These are phyloP conservation scores for Trichoderma sp. DNA, from an alignment of 2,329 filamentous ascomycete genomes.

Conservation along the genomic window DNA sequence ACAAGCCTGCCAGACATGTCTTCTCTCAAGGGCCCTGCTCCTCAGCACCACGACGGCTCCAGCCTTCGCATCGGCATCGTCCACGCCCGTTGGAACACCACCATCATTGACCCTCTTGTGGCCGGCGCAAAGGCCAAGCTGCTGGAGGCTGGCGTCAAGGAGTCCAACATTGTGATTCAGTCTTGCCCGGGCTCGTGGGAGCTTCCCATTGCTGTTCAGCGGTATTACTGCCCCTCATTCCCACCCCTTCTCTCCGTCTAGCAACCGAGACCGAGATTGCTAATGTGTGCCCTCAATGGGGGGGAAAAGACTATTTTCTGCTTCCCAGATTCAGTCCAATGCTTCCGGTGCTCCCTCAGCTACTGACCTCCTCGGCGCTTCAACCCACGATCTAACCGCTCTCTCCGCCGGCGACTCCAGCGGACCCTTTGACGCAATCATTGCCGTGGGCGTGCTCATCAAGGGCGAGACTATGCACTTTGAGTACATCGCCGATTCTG, in stretches of 20 bases:
- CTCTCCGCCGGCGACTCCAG: slow-evolving; percentile 41
- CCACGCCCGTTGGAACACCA: slow-evolving; percentile 91
- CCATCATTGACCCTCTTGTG: slow-evolving; percentile 82
- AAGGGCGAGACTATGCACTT: slow-evolving; percentile 99
- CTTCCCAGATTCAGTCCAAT: slow-evolving; percentile 79
- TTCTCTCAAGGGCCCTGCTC: slow-evolving; percentile 55
- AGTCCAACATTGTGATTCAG: slow-evolving; percentile 84
- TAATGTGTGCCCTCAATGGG: neutral
- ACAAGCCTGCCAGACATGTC: slow-evolving; percentile 5
- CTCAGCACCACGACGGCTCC: slow-evolving; percentile 62
- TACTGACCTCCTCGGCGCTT: slow-evolving; percentile 70
- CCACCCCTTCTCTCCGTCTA: neutral
- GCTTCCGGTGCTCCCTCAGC: slow-evolving; percentile 61
- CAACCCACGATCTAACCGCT: slow-evolving; percentile 63
- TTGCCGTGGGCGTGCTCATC: slow-evolving; percentile 93
- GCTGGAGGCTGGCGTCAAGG: slow-evolving; percentile 72
- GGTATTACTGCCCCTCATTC: slow-evolving; percentile 48
- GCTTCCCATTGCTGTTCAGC: slow-evolving; percentile 83
- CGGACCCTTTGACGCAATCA: slow-evolving; percentile 83
- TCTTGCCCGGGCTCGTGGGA: slow-evolving; percentile 94
- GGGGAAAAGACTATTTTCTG: slow-evolving; percentile 66
- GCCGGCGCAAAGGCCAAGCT: slow-evolving; percentile 77
- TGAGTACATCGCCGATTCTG: slow-evolving; percentile 93
- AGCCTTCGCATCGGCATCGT: slow-evolving; percentile 88
- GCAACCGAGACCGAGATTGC: neutral